phyloP scores from a whole-genome alignment of 768 basidiomycete species.

The Melanogaster broomeanus region DNA sequence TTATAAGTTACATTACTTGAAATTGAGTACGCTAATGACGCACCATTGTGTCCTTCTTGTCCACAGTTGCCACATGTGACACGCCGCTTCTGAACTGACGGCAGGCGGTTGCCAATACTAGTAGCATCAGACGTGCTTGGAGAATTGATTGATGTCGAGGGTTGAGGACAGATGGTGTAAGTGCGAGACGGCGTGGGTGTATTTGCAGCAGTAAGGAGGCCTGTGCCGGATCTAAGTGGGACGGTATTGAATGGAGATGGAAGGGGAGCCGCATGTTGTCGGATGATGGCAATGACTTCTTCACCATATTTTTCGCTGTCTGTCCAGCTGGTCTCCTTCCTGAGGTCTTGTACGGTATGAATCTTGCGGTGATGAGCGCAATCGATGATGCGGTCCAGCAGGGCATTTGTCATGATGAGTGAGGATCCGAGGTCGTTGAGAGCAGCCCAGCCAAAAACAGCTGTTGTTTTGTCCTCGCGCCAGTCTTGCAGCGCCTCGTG shows the following conservation, averaged over 20 bases:
- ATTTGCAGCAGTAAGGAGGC: too few relatives aligned
- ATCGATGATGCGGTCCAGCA: constrained; percentile 22
- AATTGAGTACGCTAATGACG: background rate
- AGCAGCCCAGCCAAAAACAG: background rate
- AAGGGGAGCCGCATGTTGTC: background rate
- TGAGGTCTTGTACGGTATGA: constrained; percentile 3
- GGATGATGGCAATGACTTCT: background rate
- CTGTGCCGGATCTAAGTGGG: background rate
- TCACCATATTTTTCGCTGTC: background rate
- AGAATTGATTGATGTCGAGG: background rate
- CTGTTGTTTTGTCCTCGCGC: constrained; percentile 2
- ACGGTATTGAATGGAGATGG: background rate
- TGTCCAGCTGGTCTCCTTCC: constrained; percentile 21
- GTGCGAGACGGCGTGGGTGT: too few relatives aligned
- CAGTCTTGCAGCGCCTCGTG: constrained; percentile 8
- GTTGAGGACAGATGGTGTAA: too few relatives aligned
- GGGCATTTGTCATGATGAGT: constrained; percentile 12
- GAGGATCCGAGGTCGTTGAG: constrained; percentile 8
- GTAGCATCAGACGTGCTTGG: background rate
- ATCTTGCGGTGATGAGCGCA: constrained; percentile 28
- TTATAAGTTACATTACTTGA: background rate
- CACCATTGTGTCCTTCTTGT: constrained; percentile 8
- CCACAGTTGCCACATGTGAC: constrained; percentile 2
- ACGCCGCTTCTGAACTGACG: background rate
- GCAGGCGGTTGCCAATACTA: too few relatives aligned